phyloP scores from a whole-genome alignment of 306 rosid genomes.

The Dryas drummondii region DNA sequence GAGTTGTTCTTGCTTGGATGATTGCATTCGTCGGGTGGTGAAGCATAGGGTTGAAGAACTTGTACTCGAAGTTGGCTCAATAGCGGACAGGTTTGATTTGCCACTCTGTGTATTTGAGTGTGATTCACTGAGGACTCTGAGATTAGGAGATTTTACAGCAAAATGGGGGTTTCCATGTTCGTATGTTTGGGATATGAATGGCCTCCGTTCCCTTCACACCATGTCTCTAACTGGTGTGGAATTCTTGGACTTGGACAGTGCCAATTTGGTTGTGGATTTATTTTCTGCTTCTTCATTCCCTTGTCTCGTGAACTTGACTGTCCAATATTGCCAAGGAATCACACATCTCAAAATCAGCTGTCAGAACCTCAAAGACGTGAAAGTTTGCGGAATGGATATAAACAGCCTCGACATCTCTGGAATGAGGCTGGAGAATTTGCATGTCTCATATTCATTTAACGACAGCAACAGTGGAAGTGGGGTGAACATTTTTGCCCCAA shows the following conservation, averaged over 20 bases:
- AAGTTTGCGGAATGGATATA: not conserved
- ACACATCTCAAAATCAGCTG: not conserved
- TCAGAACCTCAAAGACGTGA: not conserved
- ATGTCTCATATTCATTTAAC: not conserved
- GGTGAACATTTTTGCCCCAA: not conserved
- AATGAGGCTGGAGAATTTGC: not conserved
- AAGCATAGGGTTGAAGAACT: not conserved
- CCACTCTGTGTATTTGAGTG: not conserved
- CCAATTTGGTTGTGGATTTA: not conserved
- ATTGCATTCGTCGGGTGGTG: not conserved
- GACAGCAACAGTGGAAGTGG: not conserved
- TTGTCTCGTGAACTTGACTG: not conserved
- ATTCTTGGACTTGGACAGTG: not conserved
- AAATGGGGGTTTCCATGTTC: not conserved
- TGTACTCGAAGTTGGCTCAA: not conserved
- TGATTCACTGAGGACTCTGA: not conserved
- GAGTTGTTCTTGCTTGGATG: not conserved
- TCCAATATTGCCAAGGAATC: not conserved
- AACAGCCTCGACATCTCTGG: not conserved
- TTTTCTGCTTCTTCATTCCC: conserved; percentile 5
- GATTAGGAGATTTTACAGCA: not conserved
- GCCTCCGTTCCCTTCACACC: not conserved
- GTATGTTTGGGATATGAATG: not conserved
- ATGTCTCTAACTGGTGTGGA: not conserved
- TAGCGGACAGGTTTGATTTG: not conserved